Evolutionary conservation across 176 grass and related monocot species (phyloP), one percentile per base, ranked within the genome.

Genomic region (Triticum timopheevii): DNA sequence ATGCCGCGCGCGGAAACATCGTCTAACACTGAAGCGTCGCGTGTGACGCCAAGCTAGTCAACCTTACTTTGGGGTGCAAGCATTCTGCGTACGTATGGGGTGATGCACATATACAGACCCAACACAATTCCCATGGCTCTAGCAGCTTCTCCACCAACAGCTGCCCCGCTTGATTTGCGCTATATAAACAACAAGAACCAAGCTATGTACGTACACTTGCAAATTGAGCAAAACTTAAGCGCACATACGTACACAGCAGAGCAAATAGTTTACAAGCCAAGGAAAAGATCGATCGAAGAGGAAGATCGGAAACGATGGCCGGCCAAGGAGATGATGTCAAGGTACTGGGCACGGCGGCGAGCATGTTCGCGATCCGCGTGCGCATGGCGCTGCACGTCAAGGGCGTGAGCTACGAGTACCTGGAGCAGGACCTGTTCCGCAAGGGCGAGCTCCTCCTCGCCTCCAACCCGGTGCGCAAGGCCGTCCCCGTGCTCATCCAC

Each of bases 361-460:
- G 90, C 82, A 69, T 84, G 16, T 92, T 69, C 44, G 77, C 68
- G 34, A 65, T 69, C 59, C 75, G 87, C 65, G 89, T 83, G 11
- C 83, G 80, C 76, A 34, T 89, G 39, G 90, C 89, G 47, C 81
- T 94, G 25, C 79, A 79, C 52, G 49, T 92, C 72, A 95, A 92
- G 80, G 87, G 90, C 17, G 17, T 95, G 5, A n/a, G 78, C 38
- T 90, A 90, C 71, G 38, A 77, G 20, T 86, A 87, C 84, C n/a
- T 75, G 40, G 72, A 75, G 40, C 72, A 75, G 72, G 24, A 75
- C 72, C 13, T 75, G 70, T 73, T 73, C 70, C 6, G 15, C 39
- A 73, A 73, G 70, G 40, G 70, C 6, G 70, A 73, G 22, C 70
- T 73, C n/a, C 65, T 69, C 31, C 15, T 69, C 65, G 16, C 65